Evolutionary conservation across 2,329 filamentous ascomycete genomes (phyloP), one percentile per base, ranked within the genome.

Genomic region (Trichoderma sp.): DNA sequence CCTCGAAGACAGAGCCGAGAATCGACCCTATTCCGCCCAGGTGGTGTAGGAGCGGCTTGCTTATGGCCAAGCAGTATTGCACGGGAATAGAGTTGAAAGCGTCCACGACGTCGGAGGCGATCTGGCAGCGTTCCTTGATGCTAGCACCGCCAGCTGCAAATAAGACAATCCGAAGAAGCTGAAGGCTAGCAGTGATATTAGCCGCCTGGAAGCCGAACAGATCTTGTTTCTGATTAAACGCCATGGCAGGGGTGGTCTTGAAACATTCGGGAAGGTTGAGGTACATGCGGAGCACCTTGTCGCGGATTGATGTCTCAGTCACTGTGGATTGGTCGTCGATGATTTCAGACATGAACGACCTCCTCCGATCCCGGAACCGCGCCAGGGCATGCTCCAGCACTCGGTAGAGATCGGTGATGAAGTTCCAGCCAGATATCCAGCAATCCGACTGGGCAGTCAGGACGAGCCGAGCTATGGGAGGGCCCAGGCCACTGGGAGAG

Each of bases 371-470:
- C 16, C 75, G 70, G 65, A 75, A 73, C 13, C 73, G 74, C n/a
- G 71, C 75, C 56, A 79, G 70, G 13, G 81, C 82, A 71, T 88
- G 85, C 72, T 88, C 86, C 19, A 88, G 76, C 10, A 88, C 80
- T 5, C 85, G 82, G 72, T 87, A 88, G 0, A 88, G 76, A 72
- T 88, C 85, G 0, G 84, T 87, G 7, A 82, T 85, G 69, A 87
- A 87, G 74, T 88, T 88, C 85, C 84, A 88, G 21, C 86, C 86
- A 53, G 81, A 80, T 8, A 88, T 76, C 86, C 86, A 88, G 68
- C 78, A 79, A 27, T 74, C 69, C 19, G 71, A 66, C 35, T 59
- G 55, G 7, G 70, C 65, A 29, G 67, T 68, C n/a, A 68, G 33
- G 16, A 64, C 63, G 27, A 37, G 68, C 57, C 43, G 70, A n/a